Base-by-base conservation (phyloP, 306 rosid species). In the Psophocarpus tetragonolobus region DNA sequence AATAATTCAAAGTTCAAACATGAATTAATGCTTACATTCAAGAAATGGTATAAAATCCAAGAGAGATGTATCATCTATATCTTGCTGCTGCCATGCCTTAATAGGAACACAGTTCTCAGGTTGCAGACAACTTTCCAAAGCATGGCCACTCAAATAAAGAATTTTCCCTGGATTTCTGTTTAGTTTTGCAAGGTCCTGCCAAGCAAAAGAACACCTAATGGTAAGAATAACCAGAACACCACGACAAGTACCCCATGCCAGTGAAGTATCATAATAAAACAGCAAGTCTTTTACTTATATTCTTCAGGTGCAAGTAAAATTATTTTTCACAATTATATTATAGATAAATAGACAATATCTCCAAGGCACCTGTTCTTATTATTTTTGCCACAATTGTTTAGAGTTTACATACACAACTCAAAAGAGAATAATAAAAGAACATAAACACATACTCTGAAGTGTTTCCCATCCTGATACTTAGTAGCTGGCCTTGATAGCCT, bases 31-130 rank as follows among this genome's bases (percentile, higher is more conserved):
- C 98, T 93, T 86, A 91, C 98, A 91, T 79, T 93, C 98, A 64
- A 93, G 97, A 84, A 93, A 93, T 64, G 99, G 99, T 61, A 95
- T 95, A 45, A 91, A 90, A 81, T 95, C 99, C 87, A 95, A 56
- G 77, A 95, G 97, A 62, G 91, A 83, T 0, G 99, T 92, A 77
- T 95, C 97, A 80, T 95, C 96, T 36, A 42, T 51, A 74, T 91
- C 99, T 57, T 58, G 69, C 70, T 83, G 84, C 91, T 89, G 87
- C 89, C 89, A 95, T 67, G 98, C 88, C 86, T 92, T 95, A 68
- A 95, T 81, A 32, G 84, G 83, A 35, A 94, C 92, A 75, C 86
- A 88, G 61, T 95, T 95, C 80, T 95, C 97, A 30, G 85, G 96
- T 83, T 95, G 99, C 58, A 91, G 89, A 83, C 96, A 91, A 81